Conservation (phyloP, 768 basidiomycete species). For the Auriscalpium microsporum region DNA sequence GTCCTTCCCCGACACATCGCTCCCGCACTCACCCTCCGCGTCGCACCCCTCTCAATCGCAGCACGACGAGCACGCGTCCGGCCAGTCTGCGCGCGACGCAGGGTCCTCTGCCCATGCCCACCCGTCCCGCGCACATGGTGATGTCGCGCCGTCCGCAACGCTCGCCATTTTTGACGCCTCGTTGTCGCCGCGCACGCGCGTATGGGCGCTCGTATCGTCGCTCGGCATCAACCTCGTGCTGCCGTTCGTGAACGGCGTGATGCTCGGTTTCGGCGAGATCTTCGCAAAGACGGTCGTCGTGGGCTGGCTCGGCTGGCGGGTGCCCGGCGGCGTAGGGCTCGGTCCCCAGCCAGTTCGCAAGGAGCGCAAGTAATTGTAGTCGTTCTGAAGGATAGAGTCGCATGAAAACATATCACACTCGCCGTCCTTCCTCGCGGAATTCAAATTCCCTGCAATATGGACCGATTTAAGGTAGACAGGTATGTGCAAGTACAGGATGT, state of each 20-base stretch:
- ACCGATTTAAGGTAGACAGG: background rate
- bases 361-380: background rate
- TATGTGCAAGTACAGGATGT: background rate
- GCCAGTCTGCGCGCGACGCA: too few species aligned
- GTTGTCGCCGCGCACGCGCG: constrained; percentile 57
- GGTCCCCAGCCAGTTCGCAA: background rate
- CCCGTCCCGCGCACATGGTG: too few species aligned
- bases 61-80: background rate
- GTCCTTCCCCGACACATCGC: constrained; percentile 59
- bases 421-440: too few species aligned
- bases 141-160: constrained; percentile 35
- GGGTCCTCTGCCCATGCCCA: too few species aligned
- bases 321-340: constrained; percentile 16
- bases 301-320: constrained; percentile 38
- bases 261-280: constrained; percentile 95
- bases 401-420: too few species aligned
- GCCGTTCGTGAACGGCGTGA: constrained; percentile 89
- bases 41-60: constrained; percentile 16
- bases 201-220: constrained; percentile 61
- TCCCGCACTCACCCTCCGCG: constrained; percentile 32
- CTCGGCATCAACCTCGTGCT: constrained; percentile 78
- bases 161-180: constrained; percentile 63
- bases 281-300: constrained; percentile 76
- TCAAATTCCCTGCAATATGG: too few species aligned
- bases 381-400: too few species aligned